Evolutionary conservation across 2,329 filamentous ascomycete genomes (phyloP).

Genomic region (Alternaria atra): DNA sequence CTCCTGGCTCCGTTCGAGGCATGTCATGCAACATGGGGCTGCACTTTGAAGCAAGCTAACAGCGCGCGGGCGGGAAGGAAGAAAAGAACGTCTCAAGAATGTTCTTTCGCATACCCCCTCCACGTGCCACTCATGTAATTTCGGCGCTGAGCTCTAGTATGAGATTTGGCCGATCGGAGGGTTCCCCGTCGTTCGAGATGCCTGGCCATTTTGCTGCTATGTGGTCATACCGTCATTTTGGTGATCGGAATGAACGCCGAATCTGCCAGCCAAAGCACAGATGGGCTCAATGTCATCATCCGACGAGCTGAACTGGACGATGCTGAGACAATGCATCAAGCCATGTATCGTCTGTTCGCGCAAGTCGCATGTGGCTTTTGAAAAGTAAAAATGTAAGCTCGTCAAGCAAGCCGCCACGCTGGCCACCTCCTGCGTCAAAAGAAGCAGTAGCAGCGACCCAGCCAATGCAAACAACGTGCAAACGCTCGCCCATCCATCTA

Average conservation of each 20-base stretch:
- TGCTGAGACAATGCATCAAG: background rate
- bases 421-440: constrained; percentile 2
- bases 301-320: background rate
- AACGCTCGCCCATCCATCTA: constrained; percentile 1
- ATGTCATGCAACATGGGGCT: constrained; percentile 7
- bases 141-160: constrained; percentile 12
- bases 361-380: background rate
- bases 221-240: constrained; percentile 1
- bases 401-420: background rate
- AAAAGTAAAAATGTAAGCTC: constrained; percentile 3
- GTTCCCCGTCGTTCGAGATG: background rate
- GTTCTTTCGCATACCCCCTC: constrained; percentile 11
- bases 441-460: background rate
- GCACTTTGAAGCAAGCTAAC: constrained; percentile 24
- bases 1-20: background rate
- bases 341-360: background rate
- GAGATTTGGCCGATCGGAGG: constrained; percentile 14
- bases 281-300: constrained; percentile 2
- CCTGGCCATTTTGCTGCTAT: background rate
- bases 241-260: background rate
- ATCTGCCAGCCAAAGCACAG: background rate
- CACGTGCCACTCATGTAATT: constrained; percentile 20
- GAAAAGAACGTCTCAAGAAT: constrained; percentile 25
- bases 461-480: background rate
- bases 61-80: constrained; percentile 1